Conservation (phyloP, 2,329 filamentous ascomycete genomes). For the Hirsutella minnesotensis region DNA sequence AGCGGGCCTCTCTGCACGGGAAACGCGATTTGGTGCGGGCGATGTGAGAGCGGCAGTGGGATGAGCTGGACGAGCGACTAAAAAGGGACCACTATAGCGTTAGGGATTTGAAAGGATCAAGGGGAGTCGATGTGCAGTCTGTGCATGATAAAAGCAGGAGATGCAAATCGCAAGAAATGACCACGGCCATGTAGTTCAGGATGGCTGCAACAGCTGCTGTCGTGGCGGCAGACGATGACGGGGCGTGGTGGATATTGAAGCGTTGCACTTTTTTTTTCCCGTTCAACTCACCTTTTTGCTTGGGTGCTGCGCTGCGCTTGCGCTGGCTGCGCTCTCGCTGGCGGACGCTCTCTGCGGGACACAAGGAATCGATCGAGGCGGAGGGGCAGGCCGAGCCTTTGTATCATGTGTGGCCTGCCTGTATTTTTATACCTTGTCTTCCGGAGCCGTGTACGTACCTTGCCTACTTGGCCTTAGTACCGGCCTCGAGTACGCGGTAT, state of each 20-base stretch:
- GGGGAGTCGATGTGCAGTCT: too few relatives aligned
- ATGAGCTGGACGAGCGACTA: too few relatives aligned
- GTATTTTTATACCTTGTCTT: constrained; percentile 28
- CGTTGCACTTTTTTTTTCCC: not conserved
- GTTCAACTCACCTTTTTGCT: not conserved
- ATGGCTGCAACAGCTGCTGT: too few relatives aligned
- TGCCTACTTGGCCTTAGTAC: not conserved
- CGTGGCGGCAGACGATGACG: too few relatives aligned
- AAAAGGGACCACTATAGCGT: too few relatives aligned
- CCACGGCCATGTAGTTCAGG: too few relatives aligned
- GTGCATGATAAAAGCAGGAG: too few relatives aligned
- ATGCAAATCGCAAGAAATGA: too few relatives aligned
- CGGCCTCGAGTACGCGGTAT: not conserved
- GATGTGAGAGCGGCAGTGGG: too few relatives aligned
- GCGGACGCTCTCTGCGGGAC: not conserved
- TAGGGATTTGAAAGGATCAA: too few relatives aligned
- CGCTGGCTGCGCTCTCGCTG: not conserved
- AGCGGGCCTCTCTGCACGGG: too few relatives aligned
- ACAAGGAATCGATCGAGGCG: constrained; percentile 25
- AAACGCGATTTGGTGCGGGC: too few relatives aligned
- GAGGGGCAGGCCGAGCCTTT: constrained; percentile 31
- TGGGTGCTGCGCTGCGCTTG: constrained; percentile 1
- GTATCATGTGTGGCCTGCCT: constrained; percentile 28
- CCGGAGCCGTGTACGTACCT: not conserved
- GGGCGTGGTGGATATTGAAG: not conserved